A percentile compares a stretch with the other conserved stretches of the same genome.
phyloP scores from a whole-genome alignment of 2,329 filamentous ascomycete species.

The Clarireedia hainanense region DNA sequence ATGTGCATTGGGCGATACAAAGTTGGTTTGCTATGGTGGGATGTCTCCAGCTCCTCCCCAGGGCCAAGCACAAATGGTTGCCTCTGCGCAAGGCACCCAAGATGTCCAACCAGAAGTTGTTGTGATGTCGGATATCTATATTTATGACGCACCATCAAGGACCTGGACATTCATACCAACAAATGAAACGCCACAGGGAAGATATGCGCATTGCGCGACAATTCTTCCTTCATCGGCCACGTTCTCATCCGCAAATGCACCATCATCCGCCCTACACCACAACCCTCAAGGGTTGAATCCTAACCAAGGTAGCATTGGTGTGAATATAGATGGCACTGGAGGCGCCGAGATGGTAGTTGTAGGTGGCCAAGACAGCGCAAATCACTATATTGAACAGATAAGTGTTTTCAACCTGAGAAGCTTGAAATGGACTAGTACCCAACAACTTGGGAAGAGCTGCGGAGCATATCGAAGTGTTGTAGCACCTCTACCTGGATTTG shows the following conservation, averaged over 20 bases:
- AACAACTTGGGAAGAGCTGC: slow-evolving; percentile 80
- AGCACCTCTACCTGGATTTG: slow-evolving; percentile 64
- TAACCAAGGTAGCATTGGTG: slow-evolving; percentile 80
- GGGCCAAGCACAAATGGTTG: slow-evolving; percentile 36
- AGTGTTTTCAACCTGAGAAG: slow-evolving; percentile 96
- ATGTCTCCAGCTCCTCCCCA: slow-evolving; percentile 70
- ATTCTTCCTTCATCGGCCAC: slow-evolving; percentile 81
- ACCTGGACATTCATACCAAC: slow-evolving; percentile 81
- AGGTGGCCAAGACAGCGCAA: slow-evolving; percentile 92
- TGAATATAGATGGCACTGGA: slow-evolving; percentile 81
- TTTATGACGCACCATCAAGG: slow-evolving; percentile 77
- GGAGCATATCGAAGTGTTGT: slow-evolving; percentile 95
- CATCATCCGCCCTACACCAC: slow-evolving; percentile 79
- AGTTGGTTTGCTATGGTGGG: slow-evolving; percentile 94
- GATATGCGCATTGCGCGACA: slow-evolving; percentile 93
- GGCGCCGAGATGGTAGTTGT: slow-evolving; percentile 97
- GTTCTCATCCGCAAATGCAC: slow-evolving; percentile 78
- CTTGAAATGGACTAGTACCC: slow-evolving; percentile 90
- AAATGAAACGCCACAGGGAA: slow-evolving; percentile 77
- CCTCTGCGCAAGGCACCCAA: slow-evolving; percentile 35
- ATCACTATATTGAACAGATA: slow-evolving; percentile 98
- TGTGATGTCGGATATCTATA: slow-evolving; percentile 97
- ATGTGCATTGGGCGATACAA: slow-evolving; percentile 86
- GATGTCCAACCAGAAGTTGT: slow-evolving; percentile 79
- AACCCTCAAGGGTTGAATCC: slow-evolving; percentile 77